Base-by-base conservation (phyloP, 352 stramenopile species). In the Globisporangium spiculum region DNA sequence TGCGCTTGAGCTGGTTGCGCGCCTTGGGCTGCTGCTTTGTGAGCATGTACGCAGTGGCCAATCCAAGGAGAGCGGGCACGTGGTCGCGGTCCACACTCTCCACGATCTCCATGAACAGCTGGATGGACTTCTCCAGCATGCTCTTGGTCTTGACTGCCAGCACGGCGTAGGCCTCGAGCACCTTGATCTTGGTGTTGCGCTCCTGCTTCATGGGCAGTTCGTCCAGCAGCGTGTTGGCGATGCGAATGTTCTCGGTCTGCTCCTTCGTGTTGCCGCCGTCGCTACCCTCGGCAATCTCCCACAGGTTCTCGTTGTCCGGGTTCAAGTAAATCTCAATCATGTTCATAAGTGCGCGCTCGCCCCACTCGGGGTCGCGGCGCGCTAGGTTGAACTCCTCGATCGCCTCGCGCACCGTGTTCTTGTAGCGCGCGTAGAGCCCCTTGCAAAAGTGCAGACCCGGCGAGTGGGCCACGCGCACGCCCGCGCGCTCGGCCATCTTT, bases 271-370 rank as follows among this genome's bases (percentile, higher is more conserved):
- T 87, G 57, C 68, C 69, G n/a, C 59, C 66, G 12, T 53, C 48
- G 24, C 65, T 57, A 26, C 38, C 65, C 41, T 72, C 74, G 9
- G 53, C 68, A 10, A 76, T 70, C n/a, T 97, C 90, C 93, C 93
- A 98, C 14, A 98, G 57, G 63, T 97, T 97, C 50, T 97, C 92
- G 26, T 95, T 94, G 72, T 98, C 93, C 7, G 94, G 94, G 64
- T 97, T 98, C 27, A 98, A 66, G 69, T 98, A 98, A 55, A 98
- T 94, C 75, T 98, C 86, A 59, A 97, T 92, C 88, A 98, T 97
- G 68, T 97, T 86, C 44, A 94, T 83, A n/a, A 98, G 79, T 46
- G 94, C 91, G 8, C 76, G 75, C 30, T 86, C 70, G 27, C 93
- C 95, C 91, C 91, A 98, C 67, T 96, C 88, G 10, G 87, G 81